These are phyloP conservation scores for Fusarium ramigenum DNA, from an alignment of 2,329 filamentous ascomycete species.

Conservation along the genomic window DNA sequence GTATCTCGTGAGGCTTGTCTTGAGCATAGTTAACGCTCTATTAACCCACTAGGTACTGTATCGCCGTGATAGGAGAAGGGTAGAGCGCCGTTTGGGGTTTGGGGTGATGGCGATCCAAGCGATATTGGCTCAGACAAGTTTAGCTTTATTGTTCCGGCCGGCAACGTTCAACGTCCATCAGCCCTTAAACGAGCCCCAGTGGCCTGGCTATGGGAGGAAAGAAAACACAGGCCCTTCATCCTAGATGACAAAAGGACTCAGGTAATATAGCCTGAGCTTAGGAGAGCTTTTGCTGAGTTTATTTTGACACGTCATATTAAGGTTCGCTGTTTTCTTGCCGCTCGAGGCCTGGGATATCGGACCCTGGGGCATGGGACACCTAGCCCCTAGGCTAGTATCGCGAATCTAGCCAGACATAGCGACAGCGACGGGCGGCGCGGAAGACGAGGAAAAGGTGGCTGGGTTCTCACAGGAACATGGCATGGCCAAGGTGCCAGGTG, in stretches of 20 bases:
- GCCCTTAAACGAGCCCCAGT: slow-evolving; percentile 12
- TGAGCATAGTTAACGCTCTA: slow-evolving; percentile 6
- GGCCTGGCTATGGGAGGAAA: not conserved
- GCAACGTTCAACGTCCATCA: slow-evolving; percentile 36
- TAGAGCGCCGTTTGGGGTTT: slow-evolving; percentile 8
- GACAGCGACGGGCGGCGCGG: slow-evolving; percentile 10
- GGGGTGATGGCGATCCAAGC: slow-evolving; percentile 25
- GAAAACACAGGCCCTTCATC: too few species aligned
- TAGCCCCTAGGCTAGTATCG: slow-evolving; percentile 9
- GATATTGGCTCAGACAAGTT: slow-evolving; percentile 14
- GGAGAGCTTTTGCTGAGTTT: too few species aligned
- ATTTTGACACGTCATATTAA: too few species aligned
- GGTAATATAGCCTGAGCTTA: too few species aligned
- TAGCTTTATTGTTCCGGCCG: slow-evolving; percentile 32
- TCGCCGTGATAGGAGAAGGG: slow-evolving; percentile 7
- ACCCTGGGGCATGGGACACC: slow-evolving; percentile 9
- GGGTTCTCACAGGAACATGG: slow-evolving; percentile 5
- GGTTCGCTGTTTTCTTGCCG: too few species aligned
- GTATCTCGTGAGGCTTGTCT: slow-evolving; percentile 21
- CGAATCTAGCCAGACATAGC: slow-evolving; percentile 27
- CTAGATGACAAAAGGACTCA: too few species aligned
- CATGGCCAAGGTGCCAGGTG: not conserved
- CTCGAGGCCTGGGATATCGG: slow-evolving; percentile 6
- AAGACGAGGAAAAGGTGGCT: not conserved
- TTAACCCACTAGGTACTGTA: slow-evolving; percentile 11